Conservation (phyloP, 768 basidiomycete genomes). For the Rhizopogon vesiculosus region DNA sequence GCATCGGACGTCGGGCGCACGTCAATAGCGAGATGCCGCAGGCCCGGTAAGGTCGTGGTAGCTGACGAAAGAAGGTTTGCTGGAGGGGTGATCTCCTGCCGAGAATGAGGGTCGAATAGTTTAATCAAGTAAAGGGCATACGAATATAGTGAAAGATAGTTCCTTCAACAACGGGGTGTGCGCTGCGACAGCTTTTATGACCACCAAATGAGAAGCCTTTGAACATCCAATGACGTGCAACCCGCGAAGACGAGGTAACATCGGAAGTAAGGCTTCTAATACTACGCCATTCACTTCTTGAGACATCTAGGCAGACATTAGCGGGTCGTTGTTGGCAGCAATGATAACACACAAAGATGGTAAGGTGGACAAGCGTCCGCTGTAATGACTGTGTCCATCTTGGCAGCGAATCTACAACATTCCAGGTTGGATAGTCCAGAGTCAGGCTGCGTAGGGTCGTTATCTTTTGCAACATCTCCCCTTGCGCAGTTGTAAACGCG, state of each 20-base stretch:
- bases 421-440: slow-evolving; percentile 61
- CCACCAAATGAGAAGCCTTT: slow-evolving; percentile 45
- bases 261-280: slow-evolving; percentile 40
- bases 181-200: slow-evolving; percentile 38
- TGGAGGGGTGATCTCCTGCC: slow-evolving; percentile 11
- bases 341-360: slow-evolving; percentile 48
- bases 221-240: slow-evolving; percentile 61
- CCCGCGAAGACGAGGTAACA: slow-evolving; percentile 49
- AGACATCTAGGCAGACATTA: slow-evolving; percentile 39
- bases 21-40: slow-evolving; percentile 53
- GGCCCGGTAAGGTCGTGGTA: slow-evolving; percentile 32
- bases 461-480: slow-evolving; percentile 36
- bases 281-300: slow-evolving; percentile 49
- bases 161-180: slow-evolving; percentile 54
- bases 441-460: slow-evolving; percentile 39
- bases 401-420: slow-evolving; percentile 53
- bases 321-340: neutral
- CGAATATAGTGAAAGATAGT: slow-evolving; percentile 57
- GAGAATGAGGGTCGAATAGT: neutral
- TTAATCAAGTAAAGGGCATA: slow-evolving; percentile 27
- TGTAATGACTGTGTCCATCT: slow-evolving; percentile 44
- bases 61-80: slow-evolving; percentile 3
- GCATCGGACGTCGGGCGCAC: slow-evolving; percentile 28
- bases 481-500: slow-evolving; percentile 48
- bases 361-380: slow-evolving; percentile 46